Evolutionary conservation across 352 stramenopile genomes (phyloP).

Genomic region (Globisporangium nagaii): DNA sequence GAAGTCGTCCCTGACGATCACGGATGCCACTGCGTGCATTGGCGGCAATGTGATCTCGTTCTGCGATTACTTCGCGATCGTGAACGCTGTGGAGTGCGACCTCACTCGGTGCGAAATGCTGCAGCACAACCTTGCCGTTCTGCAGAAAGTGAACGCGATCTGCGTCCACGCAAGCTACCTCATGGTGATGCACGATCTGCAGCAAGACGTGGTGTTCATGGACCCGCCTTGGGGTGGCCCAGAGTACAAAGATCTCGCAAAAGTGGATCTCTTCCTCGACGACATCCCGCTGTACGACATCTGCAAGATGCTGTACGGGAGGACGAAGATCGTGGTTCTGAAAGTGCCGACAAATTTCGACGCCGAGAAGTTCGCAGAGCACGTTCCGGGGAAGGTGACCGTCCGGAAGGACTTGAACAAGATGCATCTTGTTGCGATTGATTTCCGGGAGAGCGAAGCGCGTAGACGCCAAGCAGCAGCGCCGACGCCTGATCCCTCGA

Average conservation of each 20-base stretch:
- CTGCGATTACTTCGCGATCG: slow-evolving; percentile 67
- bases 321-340: slow-evolving; percentile 55
- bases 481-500: background rate
- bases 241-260: slow-evolving; percentile 71
- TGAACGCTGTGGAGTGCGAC: slow-evolving; percentile 76
- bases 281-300: slow-evolving; percentile 57
- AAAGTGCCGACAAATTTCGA: slow-evolving; percentile 85
- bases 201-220: slow-evolving; percentile 81
- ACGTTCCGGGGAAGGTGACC: slow-evolving; percentile 48
- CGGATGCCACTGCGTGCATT: slow-evolving; percentile 75
- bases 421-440: slow-evolving; percentile 70
- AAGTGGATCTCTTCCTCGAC: slow-evolving; percentile 68
- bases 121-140: slow-evolving; percentile 60
- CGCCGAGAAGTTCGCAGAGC: slow-evolving; percentile 54
- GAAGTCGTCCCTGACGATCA: slow-evolving; percentile 51
- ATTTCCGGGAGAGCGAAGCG: slow-evolving; percentile 31
- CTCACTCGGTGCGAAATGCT: slow-evolving; percentile 60
- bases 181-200: slow-evolving; percentile 58
- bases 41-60: slow-evolving; percentile 81
- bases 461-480: background rate
- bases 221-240: slow-evolving; percentile 79
- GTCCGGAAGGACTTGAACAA: slow-evolving; percentile 72
- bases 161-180: slow-evolving; percentile 65
- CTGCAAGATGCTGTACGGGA: slow-evolving; percentile 38
- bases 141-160: slow-evolving; percentile 49